Conservation (phyloP, 352 stramenopile genomes). For the Nothophytophthora sp. region DNA sequence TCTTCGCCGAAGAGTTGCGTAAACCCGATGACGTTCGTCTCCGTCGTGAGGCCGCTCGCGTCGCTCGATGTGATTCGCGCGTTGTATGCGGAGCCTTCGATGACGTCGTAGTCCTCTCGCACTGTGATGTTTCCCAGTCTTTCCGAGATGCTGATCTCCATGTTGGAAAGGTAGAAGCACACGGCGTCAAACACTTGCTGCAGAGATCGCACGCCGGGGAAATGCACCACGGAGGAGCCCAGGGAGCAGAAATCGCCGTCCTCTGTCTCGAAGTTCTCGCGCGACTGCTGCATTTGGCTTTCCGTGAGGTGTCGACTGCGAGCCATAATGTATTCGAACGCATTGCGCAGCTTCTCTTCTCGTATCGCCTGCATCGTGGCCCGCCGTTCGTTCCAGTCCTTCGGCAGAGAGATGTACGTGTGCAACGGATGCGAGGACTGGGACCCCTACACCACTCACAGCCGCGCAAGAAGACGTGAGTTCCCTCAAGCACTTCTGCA, state of each 20-base stretch:
- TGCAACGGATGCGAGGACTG: slow-evolving; percentile 22
- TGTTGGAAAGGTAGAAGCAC: slow-evolving; percentile 38
- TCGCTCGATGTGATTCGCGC: slow-evolving; percentile 20
- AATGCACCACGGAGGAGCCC: slow-evolving; percentile 19
- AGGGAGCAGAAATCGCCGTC: slow-evolving; percentile 27
- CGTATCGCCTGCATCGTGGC: slow-evolving; percentile 15
- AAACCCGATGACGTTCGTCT: slow-evolving; percentile 29
- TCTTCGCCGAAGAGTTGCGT: slow-evolving; percentile 18
- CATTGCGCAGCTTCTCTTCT: slow-evolving; percentile 18
- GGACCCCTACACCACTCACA: slow-evolving; percentile 4
- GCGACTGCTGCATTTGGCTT: slow-evolving; percentile 10
- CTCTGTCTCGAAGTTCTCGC: slow-evolving; percentile 21
- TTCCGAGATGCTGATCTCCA: slow-evolving; percentile 49
- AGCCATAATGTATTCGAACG: slow-evolving; percentile 22
- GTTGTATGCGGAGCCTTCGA: slow-evolving; percentile 24
- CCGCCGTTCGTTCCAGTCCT: slow-evolving; percentile 12
- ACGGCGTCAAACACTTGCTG: slow-evolving; percentile 37
- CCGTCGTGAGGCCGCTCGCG: slow-evolving; percentile 9
- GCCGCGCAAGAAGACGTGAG: background rate
- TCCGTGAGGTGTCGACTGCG: slow-evolving; percentile 10
- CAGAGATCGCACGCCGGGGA: slow-evolving; percentile 29
- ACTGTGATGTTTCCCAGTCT: slow-evolving; percentile 29
- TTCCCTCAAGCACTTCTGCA: background rate
- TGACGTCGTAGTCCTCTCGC: slow-evolving; percentile 29
- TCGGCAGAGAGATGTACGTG: slow-evolving; percentile 18